Conservation (phyloP, 139 green algal genomes). For the Raphidocelis subcapitata region DNA sequence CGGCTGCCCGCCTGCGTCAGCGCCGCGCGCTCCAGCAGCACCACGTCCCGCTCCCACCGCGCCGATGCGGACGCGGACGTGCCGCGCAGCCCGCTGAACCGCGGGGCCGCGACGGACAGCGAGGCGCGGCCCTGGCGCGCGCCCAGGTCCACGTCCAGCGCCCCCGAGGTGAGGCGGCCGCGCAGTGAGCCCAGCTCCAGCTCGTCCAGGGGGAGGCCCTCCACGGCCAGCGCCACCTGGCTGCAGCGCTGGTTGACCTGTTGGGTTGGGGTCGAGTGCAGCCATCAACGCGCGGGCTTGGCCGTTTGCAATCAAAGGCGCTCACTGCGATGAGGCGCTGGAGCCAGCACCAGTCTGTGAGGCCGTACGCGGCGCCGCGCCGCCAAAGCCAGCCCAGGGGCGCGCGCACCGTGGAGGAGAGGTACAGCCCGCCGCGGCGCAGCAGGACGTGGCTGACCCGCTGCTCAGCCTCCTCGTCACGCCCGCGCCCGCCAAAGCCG, state of each 20-base stretch:
- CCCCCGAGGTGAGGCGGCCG: conserved; percentile 64
- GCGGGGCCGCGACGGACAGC: conserved; percentile 50
- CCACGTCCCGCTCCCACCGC: conserved; percentile 81
- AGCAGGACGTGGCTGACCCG: conserved; percentile 38
- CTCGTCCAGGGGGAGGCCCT: conserved; percentile 79
- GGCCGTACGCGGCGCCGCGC: no score
- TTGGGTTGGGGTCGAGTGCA: no score
- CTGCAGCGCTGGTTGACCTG: not conserved
- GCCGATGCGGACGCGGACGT: conserved; percentile 10
- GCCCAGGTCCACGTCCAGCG: conserved; percentile 67
- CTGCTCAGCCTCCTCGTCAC: no score
- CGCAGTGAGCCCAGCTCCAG: conserved; percentile 85
- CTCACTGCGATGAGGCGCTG: no score
- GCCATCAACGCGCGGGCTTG: no score
- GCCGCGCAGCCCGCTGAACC: conserved; percentile 65
- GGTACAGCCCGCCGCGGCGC: conserved; percentile 25
- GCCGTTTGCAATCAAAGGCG: no score
- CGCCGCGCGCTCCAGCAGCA: conserved; percentile 80
- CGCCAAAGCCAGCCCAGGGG: no score
- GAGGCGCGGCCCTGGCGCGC: conserved; percentile 46
- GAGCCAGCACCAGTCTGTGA: no score
- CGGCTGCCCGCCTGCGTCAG: conserved; percentile 69
- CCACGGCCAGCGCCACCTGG: conserved; percentile 2
- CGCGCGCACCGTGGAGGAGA: conserved; percentile 21
- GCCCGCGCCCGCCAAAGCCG: not conserved